phyloP scores from a whole-genome alignment of 176 grass and related monocot species.

The Metroxylon sagu region DNA sequence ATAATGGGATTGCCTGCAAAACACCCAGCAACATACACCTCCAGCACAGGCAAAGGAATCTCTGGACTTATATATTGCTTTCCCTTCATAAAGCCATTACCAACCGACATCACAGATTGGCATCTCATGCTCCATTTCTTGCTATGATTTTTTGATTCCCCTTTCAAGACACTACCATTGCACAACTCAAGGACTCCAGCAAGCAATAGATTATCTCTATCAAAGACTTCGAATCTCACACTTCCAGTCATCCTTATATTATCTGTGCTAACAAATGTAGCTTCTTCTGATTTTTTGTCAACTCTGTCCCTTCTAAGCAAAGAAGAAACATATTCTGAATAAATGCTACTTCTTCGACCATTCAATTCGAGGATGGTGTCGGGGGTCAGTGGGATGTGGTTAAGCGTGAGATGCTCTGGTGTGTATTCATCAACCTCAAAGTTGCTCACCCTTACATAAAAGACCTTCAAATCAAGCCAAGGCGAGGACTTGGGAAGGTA shows the following conservation, averaged over 20 bases:
- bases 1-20: conserved; percentile 4
- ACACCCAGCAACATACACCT: conserved; percentile 41
- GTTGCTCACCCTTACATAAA: conserved; percentile 79
- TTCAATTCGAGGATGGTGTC: conserved; percentile 91
- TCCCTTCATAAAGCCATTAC: conserved; percentile 51
- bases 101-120: conserved; percentile 23
- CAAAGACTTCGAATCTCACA: conserved; percentile 78
- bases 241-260: conserved; percentile 86
- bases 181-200: conserved; percentile 60
- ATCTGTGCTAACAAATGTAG: conserved; percentile 85
- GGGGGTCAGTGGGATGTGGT: conserved; percentile 63
- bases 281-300: conserved; percentile 71
- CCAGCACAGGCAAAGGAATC: conserved; percentile 44
- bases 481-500: conserved; percentile 64
- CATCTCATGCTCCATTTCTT: conserved; percentile 91
- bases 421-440: conserved; percentile 56
- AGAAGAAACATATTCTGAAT: conserved; percentile 62
- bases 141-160: conserved; percentile 34
- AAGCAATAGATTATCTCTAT: conserved; percentile 67
- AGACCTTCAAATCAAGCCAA: conserved; percentile 84
- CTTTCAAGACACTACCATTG: conserved; percentile 40
- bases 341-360: conserved; percentile 71
- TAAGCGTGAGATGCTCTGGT: conserved; percentile 56
- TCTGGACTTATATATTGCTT: conserved; percentile 35
- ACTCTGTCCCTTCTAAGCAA: conserved; percentile 77